Percentiles rank a stretch among this genome's conserved stretches.
phyloP scores from a whole-genome alignment of 1,139 yeast species.

The Lodderomyces beijingensis region DNA sequence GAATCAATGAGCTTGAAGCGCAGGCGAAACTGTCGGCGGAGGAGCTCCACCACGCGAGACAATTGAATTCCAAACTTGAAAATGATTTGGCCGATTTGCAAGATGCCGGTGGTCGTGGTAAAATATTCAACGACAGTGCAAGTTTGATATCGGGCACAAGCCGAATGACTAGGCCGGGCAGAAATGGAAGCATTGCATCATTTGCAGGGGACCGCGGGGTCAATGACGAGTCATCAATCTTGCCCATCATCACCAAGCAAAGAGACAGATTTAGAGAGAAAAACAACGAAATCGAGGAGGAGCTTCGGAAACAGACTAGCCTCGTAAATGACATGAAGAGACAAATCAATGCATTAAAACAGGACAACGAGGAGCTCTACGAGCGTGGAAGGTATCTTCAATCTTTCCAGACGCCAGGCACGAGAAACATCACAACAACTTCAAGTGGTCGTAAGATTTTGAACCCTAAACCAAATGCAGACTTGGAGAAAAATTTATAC shows the following conservation, averaged over 20 bases:
- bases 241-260: constrained; percentile 90
- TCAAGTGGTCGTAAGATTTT: constrained; percentile 19
- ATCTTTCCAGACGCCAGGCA: constrained; percentile 26
- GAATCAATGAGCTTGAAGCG: constrained; percentile 38
- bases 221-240: constrained; percentile 41
- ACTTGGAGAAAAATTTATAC: constrained; percentile 46
- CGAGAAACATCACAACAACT: constrained; percentile 15
- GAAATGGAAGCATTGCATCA: constrained; percentile 38
- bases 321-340: constrained; percentile 57
- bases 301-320: constrained; percentile 55
- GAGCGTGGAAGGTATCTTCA: constrained; percentile 79
- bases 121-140: constrained; percentile 57
- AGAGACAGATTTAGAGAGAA: constrained; percentile 85
- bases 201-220: constrained; percentile 22
- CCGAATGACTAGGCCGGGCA: constrained; percentile 31
- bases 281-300: constrained; percentile 80
- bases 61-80: constrained; percentile 61
- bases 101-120: constrained; percentile 22
- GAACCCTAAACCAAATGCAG: constrained; percentile 34
- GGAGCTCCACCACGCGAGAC: constrained; percentile 32
- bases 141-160: constrained; percentile 63
- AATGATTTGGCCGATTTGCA: constrained; percentile 58
- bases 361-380: constrained; percentile 74
- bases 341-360: constrained; percentile 59
- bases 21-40: constrained; percentile 31